A percentile compares a stretch with the other conserved stretches of the same genome.
Conservation (phyloP, 2,329 filamentous ascomycete genomes). For the Aaosphaeria arxii region DNA sequence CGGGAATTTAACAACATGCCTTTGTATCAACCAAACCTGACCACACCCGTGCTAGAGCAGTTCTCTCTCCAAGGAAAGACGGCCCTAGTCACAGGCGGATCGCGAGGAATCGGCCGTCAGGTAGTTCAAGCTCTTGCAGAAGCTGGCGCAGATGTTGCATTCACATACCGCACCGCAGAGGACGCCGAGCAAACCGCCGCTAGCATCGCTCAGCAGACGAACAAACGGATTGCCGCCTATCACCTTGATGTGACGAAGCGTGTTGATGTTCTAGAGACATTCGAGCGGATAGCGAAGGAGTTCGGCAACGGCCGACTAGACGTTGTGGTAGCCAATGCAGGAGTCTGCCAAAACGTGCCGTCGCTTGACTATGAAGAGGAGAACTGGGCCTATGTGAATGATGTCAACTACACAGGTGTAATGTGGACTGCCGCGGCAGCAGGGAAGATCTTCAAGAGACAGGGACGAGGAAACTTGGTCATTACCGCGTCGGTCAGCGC, state of each 20-base stretch:
- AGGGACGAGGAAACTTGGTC: conserved; percentile 70
- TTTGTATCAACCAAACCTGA: neutral
- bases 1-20: neutral
- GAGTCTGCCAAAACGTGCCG: conserved; percentile 43
- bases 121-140: conserved; percentile 23
- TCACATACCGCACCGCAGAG: conserved; percentile 13
- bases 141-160: conserved; percentile 39
- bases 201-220: conserved; percentile 10
- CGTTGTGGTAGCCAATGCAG: conserved; percentile 41
- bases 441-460: conserved; percentile 61
- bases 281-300: conserved; percentile 26
- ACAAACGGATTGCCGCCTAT: conserved; percentile 13
- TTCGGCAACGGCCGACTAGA: conserved; percentile 33
- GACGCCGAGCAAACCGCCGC: conserved; percentile 12
- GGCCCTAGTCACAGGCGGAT: conserved; percentile 39
- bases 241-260: conserved; percentile 10
- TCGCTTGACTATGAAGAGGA: conserved; percentile 74
- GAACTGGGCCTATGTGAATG: conserved; percentile 75
- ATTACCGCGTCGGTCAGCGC: conserved; percentile 66
- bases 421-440: conserved; percentile 68
- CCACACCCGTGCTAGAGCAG: neutral
- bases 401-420: conserved; percentile 78
- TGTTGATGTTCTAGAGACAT: conserved; percentile 6
- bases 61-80: conserved; percentile 30
- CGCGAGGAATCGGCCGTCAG: conserved; percentile 53